Base-by-base conservation (phyloP, 2,329 filamentous ascomycete species). In the Alternaria arbusti region DNA sequence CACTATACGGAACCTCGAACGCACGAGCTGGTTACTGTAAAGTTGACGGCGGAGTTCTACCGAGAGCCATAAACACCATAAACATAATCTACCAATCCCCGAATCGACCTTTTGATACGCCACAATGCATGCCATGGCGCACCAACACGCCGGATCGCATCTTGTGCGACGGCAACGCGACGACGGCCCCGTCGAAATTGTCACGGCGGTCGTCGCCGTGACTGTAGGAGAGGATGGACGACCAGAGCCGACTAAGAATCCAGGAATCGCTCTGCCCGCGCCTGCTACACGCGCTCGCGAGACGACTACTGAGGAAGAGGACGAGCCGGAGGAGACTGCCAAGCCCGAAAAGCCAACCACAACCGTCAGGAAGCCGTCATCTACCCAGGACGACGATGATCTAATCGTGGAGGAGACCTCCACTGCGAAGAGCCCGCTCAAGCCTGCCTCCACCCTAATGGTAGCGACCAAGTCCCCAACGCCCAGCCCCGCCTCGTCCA, bases 191-290 rank as follows among this genome's bases (percentile, higher is more conserved):
- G 51, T 60, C 2, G 61, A 57, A 3, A 54, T 70, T 10, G 70
- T 70, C 17, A 83, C 80, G 3, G 70, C 82, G 52, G 74, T 83
- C 11, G 78, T 79, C 1, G 76, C 85, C 44, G 81, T 88, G 45
- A 86, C 87, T 73, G 81, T 86, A 49, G 88, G 86, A 0, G 80
- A 84, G 28, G 70, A 81, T 17, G 36, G 36, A 22, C 80, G 84
- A 57, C 87, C 86, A 76, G 76, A 40, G 62, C 74, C 51, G n/a
- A 59, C 57, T 12, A 15, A 26, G 20, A 47, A 26, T 12, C 71
- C 23, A 64, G 68, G 50, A 36, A 23, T 59, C 10, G 66, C 66
- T 1, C 58, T 74, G n/a, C 63, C 68, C 7, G 63, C 68, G n/a
- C 73, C 73, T 17, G 70, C 68, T 23, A 61, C 68, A 36, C 69